Evolutionary conservation across 441 rosid genomes (phyloP), one percentile per base, ranked within the genome.

Genomic region (Populus tomentosa): DNA sequence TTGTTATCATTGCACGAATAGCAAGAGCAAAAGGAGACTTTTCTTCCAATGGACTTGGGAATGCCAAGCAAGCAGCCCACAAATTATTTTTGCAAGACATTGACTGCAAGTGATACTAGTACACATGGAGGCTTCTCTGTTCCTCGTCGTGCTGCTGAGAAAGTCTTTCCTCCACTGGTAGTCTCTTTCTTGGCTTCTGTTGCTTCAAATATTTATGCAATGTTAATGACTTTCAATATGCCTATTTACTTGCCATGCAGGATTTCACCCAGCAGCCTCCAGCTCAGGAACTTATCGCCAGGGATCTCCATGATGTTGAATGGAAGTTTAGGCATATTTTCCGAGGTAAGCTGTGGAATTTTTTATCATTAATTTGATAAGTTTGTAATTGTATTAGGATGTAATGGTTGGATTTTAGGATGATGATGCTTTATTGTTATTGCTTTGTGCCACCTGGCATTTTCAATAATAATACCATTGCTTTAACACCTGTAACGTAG

Each of bases 111-210:
- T 81, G 99, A 97, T 79, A 94, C 99, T 46, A 97, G 98, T 75
- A 97, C 99, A 63, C 99, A 97, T 84, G 99, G 99, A 74, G 99
- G 99, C 67, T 97, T 97, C 82, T 97, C 99, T 63, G 98, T 97
- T 40, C 99, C 99, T 81, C 98, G 98, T 24, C 90, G 98, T 71
- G 96, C 99, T 73, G 99, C 99, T 77, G 98, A 97, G 83, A 97
- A 97, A 91, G 98, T 97, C 75, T 97, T 97, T 72, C 98, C 99
- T 74, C 97, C 99, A 8, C 80, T 97, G 94, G 98, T 97, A 87
- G 53, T 76, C 71, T 80, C 75, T 46, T 80, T 61, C 74, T 61
- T 46, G 11, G 14, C 30, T 38, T 4, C 28, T 35, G 14, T 73
- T 69, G 65, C 69, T 73, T 72, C 18, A 56, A 69, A 75, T 38